A percentile compares a stretch with the other conserved stretches of the same genome.
phyloP scores from a whole-genome alignment of 495 filamentous ascomycete species.

The Penicillium tannophilum region DNA sequence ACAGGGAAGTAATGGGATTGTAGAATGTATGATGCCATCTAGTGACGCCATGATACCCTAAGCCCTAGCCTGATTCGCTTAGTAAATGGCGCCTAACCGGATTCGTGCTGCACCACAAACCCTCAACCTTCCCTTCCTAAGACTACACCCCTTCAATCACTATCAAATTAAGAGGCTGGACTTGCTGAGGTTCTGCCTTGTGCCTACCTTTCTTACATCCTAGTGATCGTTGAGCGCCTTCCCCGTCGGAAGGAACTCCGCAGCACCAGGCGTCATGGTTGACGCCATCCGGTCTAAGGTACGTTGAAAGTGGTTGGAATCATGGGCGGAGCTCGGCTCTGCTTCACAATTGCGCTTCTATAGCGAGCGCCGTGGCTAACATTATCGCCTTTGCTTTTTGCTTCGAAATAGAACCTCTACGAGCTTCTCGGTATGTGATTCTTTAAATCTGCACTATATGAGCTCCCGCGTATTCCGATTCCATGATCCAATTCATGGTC shows the following conservation, averaged over 20 bases:
- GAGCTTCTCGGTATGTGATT: slow-evolving; percentile 79
- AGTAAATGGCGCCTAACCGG: slow-evolving; percentile 32
- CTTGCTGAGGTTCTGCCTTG: slow-evolving; percentile 44
- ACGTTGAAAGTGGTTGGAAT: slow-evolving; percentile 24
- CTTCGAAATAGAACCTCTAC: slow-evolving; percentile 66
- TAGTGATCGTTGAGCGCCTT: slow-evolving; percentile 51
- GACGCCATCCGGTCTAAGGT: slow-evolving; percentile 54
- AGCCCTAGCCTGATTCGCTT: slow-evolving; percentile 34
- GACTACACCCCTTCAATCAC: slow-evolving; percentile 31
- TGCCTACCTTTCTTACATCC: slow-evolving; percentile 33
- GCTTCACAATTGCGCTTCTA: slow-evolving; percentile 13
- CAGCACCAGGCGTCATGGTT: slow-evolving; percentile 53
- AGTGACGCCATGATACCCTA: slow-evolving; percentile 34
- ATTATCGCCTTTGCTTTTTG: slow-evolving; percentile 14
- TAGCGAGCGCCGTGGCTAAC: slow-evolving; percentile 30
- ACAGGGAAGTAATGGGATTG: not conserved
- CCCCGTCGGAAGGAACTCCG: slow-evolving; percentile 49
- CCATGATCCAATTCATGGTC: slow-evolving; percentile 18
- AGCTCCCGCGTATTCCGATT: not conserved
- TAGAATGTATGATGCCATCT: slow-evolving; percentile 20
- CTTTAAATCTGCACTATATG: slow-evolving; percentile 10
- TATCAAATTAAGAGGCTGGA: slow-evolving; percentile 36
- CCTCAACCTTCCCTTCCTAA: slow-evolving; percentile 21
- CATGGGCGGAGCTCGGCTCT: slow-evolving; percentile 8
- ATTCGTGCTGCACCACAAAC: slow-evolving; percentile 32